Percentiles rank a stretch among this genome's conserved stretches.
These are phyloP conservation scores for Penicillium sp. DNA, from an alignment of 2,329 filamentous ascomycete genomes.

Conservation along the genomic window DNA sequence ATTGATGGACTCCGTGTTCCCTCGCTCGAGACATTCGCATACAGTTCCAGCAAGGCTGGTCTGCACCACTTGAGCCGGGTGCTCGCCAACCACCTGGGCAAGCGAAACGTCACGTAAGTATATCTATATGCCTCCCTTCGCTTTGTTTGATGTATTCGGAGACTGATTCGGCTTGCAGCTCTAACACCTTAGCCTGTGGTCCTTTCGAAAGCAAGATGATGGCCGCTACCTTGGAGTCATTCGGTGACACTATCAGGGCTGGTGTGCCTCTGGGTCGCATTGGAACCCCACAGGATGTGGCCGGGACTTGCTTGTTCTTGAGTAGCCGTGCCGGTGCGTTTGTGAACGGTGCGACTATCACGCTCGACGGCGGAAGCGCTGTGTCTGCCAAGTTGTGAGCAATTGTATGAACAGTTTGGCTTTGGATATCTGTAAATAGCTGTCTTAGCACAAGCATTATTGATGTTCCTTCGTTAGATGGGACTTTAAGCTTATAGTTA, in stretches of 20 bases:
- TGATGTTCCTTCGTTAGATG: neutral
- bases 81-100: conserved; percentile 51
- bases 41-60: conserved; percentile 54
- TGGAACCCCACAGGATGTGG: conserved; percentile 66
- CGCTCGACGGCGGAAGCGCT: conserved; percentile 57
- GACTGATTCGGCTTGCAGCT: conserved; percentile 40
- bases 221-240: conserved; percentile 51
- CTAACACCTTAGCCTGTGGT: conserved; percentile 69
- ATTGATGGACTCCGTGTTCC: conserved; percentile 55
- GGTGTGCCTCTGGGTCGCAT: conserved; percentile 66
- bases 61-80: conserved; percentile 53
- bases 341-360: conserved; percentile 63
- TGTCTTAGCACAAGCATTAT: neutral
- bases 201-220: conserved; percentile 59
- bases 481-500: neutral
- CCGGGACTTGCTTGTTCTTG: conserved; percentile 69
- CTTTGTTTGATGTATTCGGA: neutral
- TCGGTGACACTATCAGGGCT: conserved; percentile 48
- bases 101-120: conserved; percentile 53
- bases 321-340: conserved; percentile 64
- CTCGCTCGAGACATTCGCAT: conserved; percentile 52
- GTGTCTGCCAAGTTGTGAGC: conserved; percentile 41
- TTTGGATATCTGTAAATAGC: neutral
- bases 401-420: neutral
- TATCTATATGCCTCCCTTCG: conserved; percentile 2